Evolutionary conservation across 2,329 filamentous ascomycete genomes (phyloP), one percentile per base, ranked within the genome.

Genomic region (Emergomyces orientalis): DNA sequence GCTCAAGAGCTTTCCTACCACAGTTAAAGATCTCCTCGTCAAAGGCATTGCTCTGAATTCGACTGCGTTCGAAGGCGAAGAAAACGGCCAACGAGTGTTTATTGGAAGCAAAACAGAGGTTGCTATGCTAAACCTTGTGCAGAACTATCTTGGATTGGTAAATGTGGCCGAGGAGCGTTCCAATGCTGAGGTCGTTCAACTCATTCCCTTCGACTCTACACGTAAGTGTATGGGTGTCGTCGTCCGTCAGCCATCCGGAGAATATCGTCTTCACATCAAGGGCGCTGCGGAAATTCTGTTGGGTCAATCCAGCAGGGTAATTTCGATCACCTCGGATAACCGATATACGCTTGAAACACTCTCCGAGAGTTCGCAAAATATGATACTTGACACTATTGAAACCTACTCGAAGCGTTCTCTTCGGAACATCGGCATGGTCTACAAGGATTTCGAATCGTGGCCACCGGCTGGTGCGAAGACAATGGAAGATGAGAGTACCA

Each of bases 81-180:
- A 85, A n/a, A 83, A 89, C 86, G 88, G 17, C 75, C 60, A 67
- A 81, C 60, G 80, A 80, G 66, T 84, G 83, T 1, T 91, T 64
- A 86, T 91, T 67, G 88, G 88, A 55, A 90, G 87, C 69, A 91
- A 91, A 79, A 91, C 88, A 0, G 88, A 91, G 72, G 88, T 88
- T 4, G 88, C 88, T 2, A 76, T 91, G 63, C 80, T 91, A n/a
- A 83, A 85, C 32, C 84, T 90, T 69, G 88, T 87, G 17, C 82
- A 82, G 58, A 83, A 86, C 59, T 79, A 88, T 69, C 79, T 91
- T 6, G 86, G 81, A 19, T 87, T 91, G 84, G 13, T 32, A 17
- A 83, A 85, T 2, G 80, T 90, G 19, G 79, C 79, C 54, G 82
- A 88, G 68, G 82, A 88, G 69, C 85, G 88, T 56, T 77, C 79